Conservation (phyloP, 139 green algal species). For the Nannochloris sp. region DNA sequence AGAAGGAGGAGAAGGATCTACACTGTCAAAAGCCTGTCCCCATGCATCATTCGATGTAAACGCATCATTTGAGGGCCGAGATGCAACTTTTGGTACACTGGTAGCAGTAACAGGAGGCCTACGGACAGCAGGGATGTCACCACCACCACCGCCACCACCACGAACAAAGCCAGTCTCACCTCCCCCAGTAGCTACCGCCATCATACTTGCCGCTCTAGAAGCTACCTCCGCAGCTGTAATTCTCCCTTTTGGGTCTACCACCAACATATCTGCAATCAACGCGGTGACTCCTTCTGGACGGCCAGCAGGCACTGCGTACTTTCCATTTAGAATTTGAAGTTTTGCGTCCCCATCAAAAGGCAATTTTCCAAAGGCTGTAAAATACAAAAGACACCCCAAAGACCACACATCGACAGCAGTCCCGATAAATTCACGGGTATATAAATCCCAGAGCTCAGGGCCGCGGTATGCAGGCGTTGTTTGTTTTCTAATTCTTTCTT, state of each 20-base stretch:
- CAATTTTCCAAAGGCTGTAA: constrained; percentile 66
- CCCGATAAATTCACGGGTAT: constrained; percentile 60
- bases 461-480: constrained; percentile 91
- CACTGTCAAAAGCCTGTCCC: too few relatives aligned
- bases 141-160: neutral
- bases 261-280: constrained; percentile 8
- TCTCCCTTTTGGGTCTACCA: neutral
- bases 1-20: too few relatives aligned
- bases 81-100: too few relatives aligned
- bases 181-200: too few relatives aligned
- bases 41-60: too few relatives aligned
- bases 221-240: neutral
- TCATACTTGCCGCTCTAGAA: neutral
- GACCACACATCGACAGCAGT: constrained; percentile 79
- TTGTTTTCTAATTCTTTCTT: constrained; percentile 75
- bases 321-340: constrained; percentile 71
- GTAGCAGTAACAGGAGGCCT: too few relatives aligned
- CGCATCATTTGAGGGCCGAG: too few relatives aligned
- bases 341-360: constrained; percentile 73
- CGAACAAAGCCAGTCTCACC: neutral
- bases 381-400: constrained; percentile 77
- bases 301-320: constrained; percentile 44
- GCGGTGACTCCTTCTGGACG: constrained; percentile 3
- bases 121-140: too few relatives aligned
- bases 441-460: constrained; percentile 90